Evolutionary conservation across 495 filamentous ascomycete species (phyloP), one percentile per base, ranked within the genome.

Genomic region (Cetradonia linearis): DNA sequence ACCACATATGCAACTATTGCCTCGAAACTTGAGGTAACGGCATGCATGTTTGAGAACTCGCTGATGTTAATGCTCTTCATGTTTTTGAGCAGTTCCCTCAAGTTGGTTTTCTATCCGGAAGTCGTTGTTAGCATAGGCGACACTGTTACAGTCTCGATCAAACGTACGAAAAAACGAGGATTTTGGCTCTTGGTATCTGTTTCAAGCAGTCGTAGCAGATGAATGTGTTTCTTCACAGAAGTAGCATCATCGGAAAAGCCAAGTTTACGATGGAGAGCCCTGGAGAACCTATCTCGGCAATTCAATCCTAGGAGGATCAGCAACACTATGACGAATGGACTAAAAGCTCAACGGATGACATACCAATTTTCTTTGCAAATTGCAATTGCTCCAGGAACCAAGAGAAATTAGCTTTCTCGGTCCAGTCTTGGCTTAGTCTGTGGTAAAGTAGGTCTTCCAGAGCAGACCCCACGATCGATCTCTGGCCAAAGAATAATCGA

Each of bases 371-470:
- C 0, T 13, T 25, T 31, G 63, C 60, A n/a, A 63, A 18, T 16
- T 65, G 63, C 31, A 59, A 33, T 48, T 65, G 56, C 37, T 62
- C 63, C 2, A 62, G 30, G 11, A 62, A 31, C 14, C 60, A 44
- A 13, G 63, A 47, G 5, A 59, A 46, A 10, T n/a, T 55, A 11
- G 28, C 48, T 40, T 48, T 60, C 18, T 40, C 9, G 14, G 9
- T 27, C 63, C 63, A 65, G 28, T 70, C 64, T 0, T 20, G 30
- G 5, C 25, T 23, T 23, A 71, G 59, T 25, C 67, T 58, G 52
- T 66, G 60, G 30, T 62, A 69, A 8, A 70, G 52, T 13, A 67
- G 47, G 2, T 60, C 62, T 56, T 70, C 68, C 3, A 70, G 48
- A 20, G 31, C 62, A 25, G 60, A 59, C 10, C 37, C 40, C 6